Evolutionary conservation across 805 yeast species (phyloP).

Genomic region (Isabelozyma rhagii): DNA sequence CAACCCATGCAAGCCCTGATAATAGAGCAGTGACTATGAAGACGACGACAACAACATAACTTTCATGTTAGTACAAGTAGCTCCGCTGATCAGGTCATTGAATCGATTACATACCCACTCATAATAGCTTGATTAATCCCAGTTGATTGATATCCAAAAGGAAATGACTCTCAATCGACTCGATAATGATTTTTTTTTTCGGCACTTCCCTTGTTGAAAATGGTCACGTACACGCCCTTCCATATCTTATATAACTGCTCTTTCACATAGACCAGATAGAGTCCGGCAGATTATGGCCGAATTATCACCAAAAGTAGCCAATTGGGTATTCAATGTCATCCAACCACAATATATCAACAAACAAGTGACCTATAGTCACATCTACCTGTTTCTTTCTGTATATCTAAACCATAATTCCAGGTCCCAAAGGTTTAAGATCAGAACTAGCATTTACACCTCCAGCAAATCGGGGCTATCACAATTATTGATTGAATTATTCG

Average conservation of each 20-base stretch:
- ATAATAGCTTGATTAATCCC: constrained; percentile 14
- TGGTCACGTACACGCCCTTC: background rate
- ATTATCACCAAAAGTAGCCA: constrained; percentile 29
- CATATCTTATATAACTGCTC: too few species aligned
- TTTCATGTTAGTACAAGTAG: constrained; percentile 19
- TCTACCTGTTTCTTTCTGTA: constrained; percentile 49
- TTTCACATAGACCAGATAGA: background rate
- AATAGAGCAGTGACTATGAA: constrained; percentile 55
- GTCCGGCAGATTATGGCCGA: constrained; percentile 12
- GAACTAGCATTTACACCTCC: constrained; percentile 57
- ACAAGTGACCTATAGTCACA: constrained; percentile 61
- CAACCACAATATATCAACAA: constrained; percentile 57
- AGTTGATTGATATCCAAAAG: background rate
- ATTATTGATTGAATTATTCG: constrained; percentile 62
- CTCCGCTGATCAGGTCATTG: background rate
- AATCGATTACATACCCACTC: constrained; percentile 42
- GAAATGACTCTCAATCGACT: background rate
- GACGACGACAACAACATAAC: constrained; percentile 70
- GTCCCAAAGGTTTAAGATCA: constrained; percentile 50
- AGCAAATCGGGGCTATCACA: constrained; percentile 55
- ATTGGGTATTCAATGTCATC: constrained; percentile 40
- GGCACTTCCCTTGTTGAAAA: background rate
- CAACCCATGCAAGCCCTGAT: constrained; percentile 72
- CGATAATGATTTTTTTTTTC: background rate
- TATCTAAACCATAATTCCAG: constrained; percentile 26